Evolutionary conservation across 345 rosid species (phyloP).

Genomic region (Gossypium longicalyx): DNA sequence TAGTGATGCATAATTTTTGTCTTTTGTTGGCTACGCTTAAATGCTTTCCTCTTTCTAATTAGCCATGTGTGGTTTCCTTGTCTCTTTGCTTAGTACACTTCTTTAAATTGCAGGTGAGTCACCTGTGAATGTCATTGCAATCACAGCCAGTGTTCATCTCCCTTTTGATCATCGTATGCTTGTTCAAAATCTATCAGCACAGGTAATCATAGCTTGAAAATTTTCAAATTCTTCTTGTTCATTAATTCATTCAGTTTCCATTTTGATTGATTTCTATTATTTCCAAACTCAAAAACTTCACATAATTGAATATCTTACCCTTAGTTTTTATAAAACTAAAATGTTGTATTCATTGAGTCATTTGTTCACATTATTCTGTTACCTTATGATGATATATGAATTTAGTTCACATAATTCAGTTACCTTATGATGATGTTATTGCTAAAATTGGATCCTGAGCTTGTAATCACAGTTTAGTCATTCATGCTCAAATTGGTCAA

Average conservation of each 20-base stretch:
- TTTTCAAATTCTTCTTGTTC: background rate
- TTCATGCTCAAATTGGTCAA: background rate
- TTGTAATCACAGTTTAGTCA: background rate
- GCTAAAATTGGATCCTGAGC: background rate
- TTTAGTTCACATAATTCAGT: no score
- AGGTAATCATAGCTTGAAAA: slow-evolving; percentile 44
- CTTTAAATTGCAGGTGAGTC: slow-evolving; percentile 50
- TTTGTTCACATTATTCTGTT: background rate
- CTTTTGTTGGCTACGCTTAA: background rate
- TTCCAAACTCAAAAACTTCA: background rate
- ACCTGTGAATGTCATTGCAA: slow-evolving; percentile 50
- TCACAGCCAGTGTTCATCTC: slow-evolving; percentile 80
- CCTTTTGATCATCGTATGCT: slow-evolving; percentile 59
- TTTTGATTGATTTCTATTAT: background rate
- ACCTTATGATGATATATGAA: background rate
- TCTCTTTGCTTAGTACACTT: slow-evolving; percentile 13
- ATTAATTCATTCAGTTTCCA: background rate
- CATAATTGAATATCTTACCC: background rate
- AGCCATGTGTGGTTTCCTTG: background rate
- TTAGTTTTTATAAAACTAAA: background rate
- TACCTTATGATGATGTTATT: background rate
- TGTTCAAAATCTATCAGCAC: slow-evolving; percentile 80
- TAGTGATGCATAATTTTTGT: background rate
- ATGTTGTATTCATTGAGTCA: background rate
- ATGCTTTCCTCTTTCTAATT: background rate